Percentiles rank a stretch among this genome's conserved stretches.
These are phyloP conservation scores for Guillardia theta DNA, from an alignment of 78 protist species.

Conservation along the genomic window DNA sequence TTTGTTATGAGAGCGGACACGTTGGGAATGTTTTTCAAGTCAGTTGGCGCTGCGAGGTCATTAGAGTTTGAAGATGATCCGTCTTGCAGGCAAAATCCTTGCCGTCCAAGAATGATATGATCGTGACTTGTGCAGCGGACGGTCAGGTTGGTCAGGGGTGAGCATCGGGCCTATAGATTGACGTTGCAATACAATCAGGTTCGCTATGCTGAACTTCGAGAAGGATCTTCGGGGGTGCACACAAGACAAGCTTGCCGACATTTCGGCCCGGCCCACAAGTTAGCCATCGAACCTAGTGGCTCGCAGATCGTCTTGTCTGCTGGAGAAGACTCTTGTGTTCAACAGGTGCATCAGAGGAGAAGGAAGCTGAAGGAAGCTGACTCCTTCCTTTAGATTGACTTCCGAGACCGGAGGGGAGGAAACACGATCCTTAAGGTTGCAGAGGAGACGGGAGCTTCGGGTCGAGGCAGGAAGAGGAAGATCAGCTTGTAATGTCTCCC, in stretches of 20 bases:
- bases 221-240: neutral
- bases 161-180: too few relatives aligned
- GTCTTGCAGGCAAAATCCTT: neutral
- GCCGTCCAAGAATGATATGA: neutral
- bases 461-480: too few relatives aligned
- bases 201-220: neutral
- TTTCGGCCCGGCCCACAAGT: neutral
- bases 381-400: too few relatives aligned
- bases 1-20: neutral
- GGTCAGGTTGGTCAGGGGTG: too few relatives aligned
- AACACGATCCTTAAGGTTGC: too few relatives aligned
- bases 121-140: slow-evolving; percentile 17
- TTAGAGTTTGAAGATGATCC: neutral
- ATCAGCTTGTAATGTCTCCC: too few relatives aligned
- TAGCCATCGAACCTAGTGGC: neutral
- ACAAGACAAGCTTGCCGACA: too few relatives aligned
- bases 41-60: neutral
- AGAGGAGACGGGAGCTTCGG: too few relatives aligned
- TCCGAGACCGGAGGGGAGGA: too few relatives aligned
- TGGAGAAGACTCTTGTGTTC: neutral
- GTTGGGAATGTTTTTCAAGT: neutral
- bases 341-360: too few relatives aligned
- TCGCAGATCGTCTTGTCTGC: neutral
- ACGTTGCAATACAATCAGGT: too few relatives aligned
- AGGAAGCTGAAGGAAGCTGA: too few relatives aligned